Base-by-base conservation (phyloP, 2,329 filamentous ascomycete species). In the Beauveria bassiana region DNA sequence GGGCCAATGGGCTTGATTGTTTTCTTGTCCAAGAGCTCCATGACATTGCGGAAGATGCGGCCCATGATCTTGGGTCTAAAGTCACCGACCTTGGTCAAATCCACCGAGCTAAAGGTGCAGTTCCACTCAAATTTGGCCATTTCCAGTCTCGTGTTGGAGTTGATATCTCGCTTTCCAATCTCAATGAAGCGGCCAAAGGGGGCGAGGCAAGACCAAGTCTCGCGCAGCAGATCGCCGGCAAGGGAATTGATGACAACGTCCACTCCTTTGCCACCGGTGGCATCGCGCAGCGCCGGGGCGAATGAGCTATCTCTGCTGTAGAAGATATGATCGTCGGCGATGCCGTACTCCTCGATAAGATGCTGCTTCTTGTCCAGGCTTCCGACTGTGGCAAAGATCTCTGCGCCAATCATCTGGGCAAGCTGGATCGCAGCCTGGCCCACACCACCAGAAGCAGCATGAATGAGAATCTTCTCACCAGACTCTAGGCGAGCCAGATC, bases 191-290 rank as follows among this genome's bases (percentile, higher is more conserved):
- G 71, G 1, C 78, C 79, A 64, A 78, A 78, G 18, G 70, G 70
- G 50, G 75, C 75, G 20, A 82, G 67, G 55, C 75, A 78, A 3
- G 72, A 70, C 76, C 75, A 80, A 0, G 77, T 75, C 46, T 76
- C 74, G 3, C 71, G 70, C 2, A 79, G 66, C 1, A 71, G 66
- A 18, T 80, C 77, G 0, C 78, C 78, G 2, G 74, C 66, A 0
- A 80, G 69, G 0, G 75, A 78, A 66, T 80, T 75, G 67, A 93
- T 86, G 16, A 89, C 87, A 0, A 86, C 85, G 72, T 93, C 89
- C 1, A 87, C 87, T 12, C 89, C 89, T 3, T 67, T 72, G 14
- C 81, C 82, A 0, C 63, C 61, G 0, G 74, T 77, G 2, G 65
- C 66, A 24, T 66, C 59, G 50, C 68, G 59, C 18, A 73, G 24